Evolutionary conservation across 495 filamentous ascomycete species (phyloP).

Genomic region (Arthonia radiata): DNA sequence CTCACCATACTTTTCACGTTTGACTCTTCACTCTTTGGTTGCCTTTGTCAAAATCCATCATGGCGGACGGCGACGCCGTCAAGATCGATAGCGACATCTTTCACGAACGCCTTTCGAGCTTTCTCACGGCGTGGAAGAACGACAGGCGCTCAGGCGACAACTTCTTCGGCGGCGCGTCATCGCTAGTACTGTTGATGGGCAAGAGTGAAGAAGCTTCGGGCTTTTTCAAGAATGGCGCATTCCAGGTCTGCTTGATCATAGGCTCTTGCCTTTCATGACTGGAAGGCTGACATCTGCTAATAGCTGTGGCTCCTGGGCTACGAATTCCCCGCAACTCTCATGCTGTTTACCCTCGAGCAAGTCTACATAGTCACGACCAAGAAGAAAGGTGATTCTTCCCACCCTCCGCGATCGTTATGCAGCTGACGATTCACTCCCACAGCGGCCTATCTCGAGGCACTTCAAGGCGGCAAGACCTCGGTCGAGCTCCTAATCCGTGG

Average conservation of each 20-base stretch:
- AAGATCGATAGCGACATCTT: conserved; percentile 81
- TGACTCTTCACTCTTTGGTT: neutral
- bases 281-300: no score
- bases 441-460: conserved; percentile 82
- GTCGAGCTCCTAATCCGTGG: conserved; percentile 72
- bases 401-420: conserved; percentile 8
- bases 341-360: conserved; percentile 69
- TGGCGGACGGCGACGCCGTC: conserved; percentile 35
- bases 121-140: conserved; percentile 78
- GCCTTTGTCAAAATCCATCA: conserved; percentile 5
- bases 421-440: conserved; percentile 3
- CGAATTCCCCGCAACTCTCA: conserved; percentile 88
- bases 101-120: conserved; percentile 68
- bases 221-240: conserved; percentile 83
- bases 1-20: neutral
- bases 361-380: conserved; percentile 82
- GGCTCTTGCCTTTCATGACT: neutral
- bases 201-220: conserved; percentile 69
- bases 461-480: conserved; percentile 61
- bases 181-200: conserved; percentile 73
- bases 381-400: conserved; percentile 53
- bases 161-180: conserved; percentile 60
- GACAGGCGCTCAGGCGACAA: conserved; percentile 67
- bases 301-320: conserved; percentile 98
- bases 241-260: conserved; percentile 44